phyloP scores from a whole-genome alignment of 192 early-diverging fungal genomes.

The Mortierella antarctica region DNA sequence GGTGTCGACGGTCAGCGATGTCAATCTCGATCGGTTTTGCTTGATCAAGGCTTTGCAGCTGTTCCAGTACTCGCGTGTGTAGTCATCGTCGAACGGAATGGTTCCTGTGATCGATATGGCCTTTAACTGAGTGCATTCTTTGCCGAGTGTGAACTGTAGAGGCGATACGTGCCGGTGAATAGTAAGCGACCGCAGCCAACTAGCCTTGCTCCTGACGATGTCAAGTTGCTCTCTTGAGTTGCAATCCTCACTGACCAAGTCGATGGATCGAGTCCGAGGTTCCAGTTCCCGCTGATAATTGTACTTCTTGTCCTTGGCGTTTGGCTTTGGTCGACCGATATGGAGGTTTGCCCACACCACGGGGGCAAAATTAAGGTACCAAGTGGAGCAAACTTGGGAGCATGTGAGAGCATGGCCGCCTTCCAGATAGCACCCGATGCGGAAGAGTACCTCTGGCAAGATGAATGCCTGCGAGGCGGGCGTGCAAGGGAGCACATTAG shows the following conservation, averaged over 20 bases:
- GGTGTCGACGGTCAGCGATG: neutral
- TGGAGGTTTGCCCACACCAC: slow-evolving; percentile 28
- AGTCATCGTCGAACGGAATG: neutral
- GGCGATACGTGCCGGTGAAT: slow-evolving; percentile 6
- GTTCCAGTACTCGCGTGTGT: neutral
- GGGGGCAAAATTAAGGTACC: slow-evolving; percentile 3
- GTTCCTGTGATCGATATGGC: slow-evolving; percentile 10
- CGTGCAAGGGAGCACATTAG: no score
- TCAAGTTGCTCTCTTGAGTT: neutral
- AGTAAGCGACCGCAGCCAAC: neutral
- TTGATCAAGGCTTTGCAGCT: slow-evolving; percentile 6
- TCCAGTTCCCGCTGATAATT: neutral
- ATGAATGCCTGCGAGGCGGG: slow-evolving; percentile 10
- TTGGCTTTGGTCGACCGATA: neutral
- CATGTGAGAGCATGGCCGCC: neutral
- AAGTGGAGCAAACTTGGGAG: slow-evolving; percentile 1
- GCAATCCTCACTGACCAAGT: no score
- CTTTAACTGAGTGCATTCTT: neutral
- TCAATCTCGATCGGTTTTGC: slow-evolving; percentile 5
- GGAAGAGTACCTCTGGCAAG: slow-evolving; percentile 11
- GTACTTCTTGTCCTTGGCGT: neutral
- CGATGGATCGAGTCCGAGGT: neutral
- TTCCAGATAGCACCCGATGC: slow-evolving; percentile 2
- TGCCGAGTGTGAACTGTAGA: slow-evolving; percentile 3
- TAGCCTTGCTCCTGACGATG: slow-evolving; percentile 1